A percentile compares a stretch with the other conserved stretches of the same genome.
phyloP scores from a whole-genome alignment of 192 early-diverging fungal species.

The Helicostylum pulchrum region DNA sequence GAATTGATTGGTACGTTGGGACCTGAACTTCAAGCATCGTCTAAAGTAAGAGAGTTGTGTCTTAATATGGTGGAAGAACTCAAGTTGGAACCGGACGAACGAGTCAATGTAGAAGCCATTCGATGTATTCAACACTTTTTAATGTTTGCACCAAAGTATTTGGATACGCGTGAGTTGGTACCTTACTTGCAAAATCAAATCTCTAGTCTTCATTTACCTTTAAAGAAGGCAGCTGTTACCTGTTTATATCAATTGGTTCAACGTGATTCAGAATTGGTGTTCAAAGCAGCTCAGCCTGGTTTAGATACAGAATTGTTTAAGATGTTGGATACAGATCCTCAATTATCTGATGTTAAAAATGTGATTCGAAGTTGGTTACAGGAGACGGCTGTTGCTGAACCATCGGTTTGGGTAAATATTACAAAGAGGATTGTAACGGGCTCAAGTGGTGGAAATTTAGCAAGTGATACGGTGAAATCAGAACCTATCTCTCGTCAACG shows the following conservation, averaged over 20 bases:
- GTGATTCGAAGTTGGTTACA: slow-evolving; percentile 59
- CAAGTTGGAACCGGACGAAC: slow-evolving; percentile 69
- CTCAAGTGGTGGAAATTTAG: slow-evolving; percentile 5
- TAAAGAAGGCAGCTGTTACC: slow-evolving; percentile 75
- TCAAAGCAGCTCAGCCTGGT: slow-evolving; percentile 56
- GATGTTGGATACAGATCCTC: slow-evolving; percentile 72
- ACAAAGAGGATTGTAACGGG: slow-evolving; percentile 72
- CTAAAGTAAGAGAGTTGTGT: slow-evolving; percentile 74
- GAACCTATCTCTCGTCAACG: slow-evolving; percentile 18
- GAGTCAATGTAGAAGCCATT: slow-evolving; percentile 79
- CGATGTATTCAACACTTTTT: slow-evolving; percentile 85
- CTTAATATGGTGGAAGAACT: slow-evolving; percentile 77
- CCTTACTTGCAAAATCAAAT: slow-evolving; percentile 77
- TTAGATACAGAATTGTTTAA: slow-evolving; percentile 81
- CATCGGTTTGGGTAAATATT: slow-evolving; percentile 80
- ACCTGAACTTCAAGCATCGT: slow-evolving; percentile 80
- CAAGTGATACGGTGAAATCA: slow-evolving; percentile 23
- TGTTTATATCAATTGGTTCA: slow-evolving; percentile 86
- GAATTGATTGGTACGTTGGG: slow-evolving; percentile 87
- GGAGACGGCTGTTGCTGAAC: slow-evolving; percentile 58
- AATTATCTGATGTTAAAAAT: slow-evolving; percentile 53
- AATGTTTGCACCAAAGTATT: slow-evolving; percentile 79
- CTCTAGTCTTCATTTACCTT: slow-evolving; percentile 49
- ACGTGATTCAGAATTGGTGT: slow-evolving; percentile 67
- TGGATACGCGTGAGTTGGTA: slow-evolving; percentile 64